These are phyloP conservation scores for Pestalotiopsis sp. DNA, from an alignment of 2,329 filamentous ascomycete genomes.

Conservation along the genomic window DNA sequence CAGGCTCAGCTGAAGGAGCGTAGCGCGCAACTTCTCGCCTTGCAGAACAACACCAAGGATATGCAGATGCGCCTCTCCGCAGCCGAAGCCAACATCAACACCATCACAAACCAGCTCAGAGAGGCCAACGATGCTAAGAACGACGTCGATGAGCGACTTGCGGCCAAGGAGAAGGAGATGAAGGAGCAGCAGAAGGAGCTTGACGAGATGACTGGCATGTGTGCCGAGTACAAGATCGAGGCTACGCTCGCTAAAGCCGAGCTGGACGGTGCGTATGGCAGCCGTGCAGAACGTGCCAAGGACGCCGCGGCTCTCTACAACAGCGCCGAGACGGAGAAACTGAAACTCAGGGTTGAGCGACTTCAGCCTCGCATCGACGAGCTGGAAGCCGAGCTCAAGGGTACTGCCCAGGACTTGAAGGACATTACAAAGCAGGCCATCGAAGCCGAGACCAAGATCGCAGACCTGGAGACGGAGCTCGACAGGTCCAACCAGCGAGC, in stretches of 20 bases:
- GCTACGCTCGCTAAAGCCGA: constrained; percentile 63
- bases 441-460: constrained; percentile 36
- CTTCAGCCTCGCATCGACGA: constrained; percentile 56
- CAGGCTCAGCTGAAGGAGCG: constrained; percentile 45
- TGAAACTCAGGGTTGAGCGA: constrained; percentile 45
- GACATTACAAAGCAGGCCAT: constrained; percentile 35
- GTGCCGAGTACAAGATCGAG: constrained; percentile 64
- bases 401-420: constrained; percentile 36
- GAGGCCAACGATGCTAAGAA: constrained; percentile 33
- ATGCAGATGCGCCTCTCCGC: constrained; percentile 38
- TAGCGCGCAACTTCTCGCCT: constrained; percentile 42
- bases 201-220: constrained; percentile 46
- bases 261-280: constrained; percentile 63
- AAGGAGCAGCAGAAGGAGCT: constrained; percentile 39
- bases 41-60: constrained; percentile 45
- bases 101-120: constrained; percentile 39
- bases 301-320: constrained; percentile 58
- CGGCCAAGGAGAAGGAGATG: constrained; percentile 41
- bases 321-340: constrained; percentile 37
- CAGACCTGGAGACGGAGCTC: constrained; percentile 32
- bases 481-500: constrained; percentile 29
- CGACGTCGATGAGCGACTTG: constrained; percentile 28
- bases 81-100: constrained; percentile 40
- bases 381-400: constrained; percentile 70
- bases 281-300: constrained; percentile 59